phyloP scores from a whole-genome alignment of 345 rosid species.

The Arabis alpina region DNA sequence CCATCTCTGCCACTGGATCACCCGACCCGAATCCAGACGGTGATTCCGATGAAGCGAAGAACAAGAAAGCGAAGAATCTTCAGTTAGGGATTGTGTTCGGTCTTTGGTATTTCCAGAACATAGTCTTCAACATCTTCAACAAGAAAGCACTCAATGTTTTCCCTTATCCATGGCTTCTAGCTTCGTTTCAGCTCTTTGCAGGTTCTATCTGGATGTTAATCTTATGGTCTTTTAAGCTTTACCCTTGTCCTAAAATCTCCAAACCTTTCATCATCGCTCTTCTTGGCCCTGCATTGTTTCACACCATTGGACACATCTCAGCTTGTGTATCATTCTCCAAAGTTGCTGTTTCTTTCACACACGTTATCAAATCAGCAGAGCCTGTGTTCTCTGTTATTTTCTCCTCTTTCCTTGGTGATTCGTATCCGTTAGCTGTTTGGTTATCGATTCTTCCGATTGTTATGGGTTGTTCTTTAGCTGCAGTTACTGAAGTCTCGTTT shows the following conservation, averaged over 20 bases:
- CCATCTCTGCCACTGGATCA: slow-evolving; percentile 46
- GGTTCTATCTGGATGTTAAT: slow-evolving; percentile 93
- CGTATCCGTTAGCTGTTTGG: slow-evolving; percentile 86
- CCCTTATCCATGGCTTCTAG: slow-evolving; percentile 97
- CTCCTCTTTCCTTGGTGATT: slow-evolving; percentile 87
- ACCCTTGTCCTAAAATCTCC: slow-evolving; percentile 81
- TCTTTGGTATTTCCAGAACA: slow-evolving; percentile 91
- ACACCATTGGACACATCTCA: slow-evolving; percentile 94
- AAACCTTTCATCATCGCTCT: slow-evolving; percentile 82
- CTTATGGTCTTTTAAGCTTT: slow-evolving; percentile 80
- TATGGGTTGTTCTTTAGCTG: slow-evolving; percentile 93
- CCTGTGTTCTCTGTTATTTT: slow-evolving; percentile 95
- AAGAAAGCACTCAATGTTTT: slow-evolving; percentile 85
- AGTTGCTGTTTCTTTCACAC: slow-evolving; percentile 98
- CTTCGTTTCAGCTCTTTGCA: slow-evolving; percentile 87
- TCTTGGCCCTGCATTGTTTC: slow-evolving; percentile 95
- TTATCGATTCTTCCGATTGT: slow-evolving; percentile 92
- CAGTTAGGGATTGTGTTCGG: slow-evolving; percentile 81
- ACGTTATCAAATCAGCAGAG: slow-evolving; percentile 94
- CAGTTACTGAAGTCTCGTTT: slow-evolving; percentile 91
- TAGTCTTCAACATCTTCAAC: slow-evolving; percentile 93
- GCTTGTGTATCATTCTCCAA: slow-evolving; percentile 98
- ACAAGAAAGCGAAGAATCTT: slow-evolving; percentile 53
- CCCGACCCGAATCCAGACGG: slow-evolving; percentile 56
- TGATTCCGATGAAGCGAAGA: slow-evolving; percentile 28